These are phyloP conservation scores for Eucalyptus rudis DNA, from an alignment of 345 rosid genomes.

Conservation along the genomic window DNA sequence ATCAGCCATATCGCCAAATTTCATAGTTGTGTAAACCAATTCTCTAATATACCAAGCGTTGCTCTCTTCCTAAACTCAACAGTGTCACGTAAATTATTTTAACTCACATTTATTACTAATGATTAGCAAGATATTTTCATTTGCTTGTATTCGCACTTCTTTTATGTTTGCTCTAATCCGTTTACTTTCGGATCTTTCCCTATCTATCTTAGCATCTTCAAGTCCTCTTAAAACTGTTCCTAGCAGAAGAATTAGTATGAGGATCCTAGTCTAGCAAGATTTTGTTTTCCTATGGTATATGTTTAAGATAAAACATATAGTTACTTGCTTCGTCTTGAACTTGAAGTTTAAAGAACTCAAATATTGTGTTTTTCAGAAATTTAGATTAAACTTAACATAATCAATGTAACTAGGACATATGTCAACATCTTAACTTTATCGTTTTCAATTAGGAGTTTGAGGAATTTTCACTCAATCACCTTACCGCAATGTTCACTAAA, in stretches of 20 bases:
- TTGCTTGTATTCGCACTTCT: not conserved
- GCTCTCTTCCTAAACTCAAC: not conserved
- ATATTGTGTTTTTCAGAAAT: not conserved
- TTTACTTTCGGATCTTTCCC: not conserved
- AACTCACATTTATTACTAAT: not conserved
- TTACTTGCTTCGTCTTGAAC: not conserved
- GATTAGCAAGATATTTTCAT: not conserved
- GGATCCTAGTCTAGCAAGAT: not conserved
- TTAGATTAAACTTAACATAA: not conserved
- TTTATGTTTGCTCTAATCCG: not conserved
- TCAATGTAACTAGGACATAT: not conserved
- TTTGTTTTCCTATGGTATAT: not conserved
- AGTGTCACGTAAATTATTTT: not conserved
- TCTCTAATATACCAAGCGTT: not conserved
- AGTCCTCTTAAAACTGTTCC: not conserved
- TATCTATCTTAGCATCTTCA: not conserved
- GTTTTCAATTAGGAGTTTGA: not conserved
- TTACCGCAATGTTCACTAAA: not conserved
- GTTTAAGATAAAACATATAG: not conserved
- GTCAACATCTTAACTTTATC: not conserved
- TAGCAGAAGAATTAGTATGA: not conserved
- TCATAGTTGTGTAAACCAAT: not conserved
- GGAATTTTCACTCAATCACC: not conserved
- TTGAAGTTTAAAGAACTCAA: not conserved
- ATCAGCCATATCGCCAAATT: not conserved